A percentile compares a stretch with the other conserved stretches of the same genome.
These are phyloP conservation scores for Vitrella brassicaformis DNA, from an alignment of 73 alveolate species.

Conservation along the genomic window DNA sequence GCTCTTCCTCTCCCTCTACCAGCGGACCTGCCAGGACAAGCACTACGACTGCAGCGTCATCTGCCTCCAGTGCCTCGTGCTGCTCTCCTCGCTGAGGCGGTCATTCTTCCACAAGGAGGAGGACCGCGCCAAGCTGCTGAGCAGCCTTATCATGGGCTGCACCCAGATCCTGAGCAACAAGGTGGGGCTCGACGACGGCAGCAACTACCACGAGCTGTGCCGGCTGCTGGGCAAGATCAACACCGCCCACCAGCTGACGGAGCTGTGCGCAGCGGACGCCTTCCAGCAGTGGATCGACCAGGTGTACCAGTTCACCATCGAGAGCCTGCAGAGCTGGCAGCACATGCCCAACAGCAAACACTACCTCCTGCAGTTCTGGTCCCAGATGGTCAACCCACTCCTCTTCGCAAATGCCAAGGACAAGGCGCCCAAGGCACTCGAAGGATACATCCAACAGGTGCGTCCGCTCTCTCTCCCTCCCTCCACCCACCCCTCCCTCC, in stretches of 20 bases:
- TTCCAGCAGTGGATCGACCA: slow-evolving; percentile 35
- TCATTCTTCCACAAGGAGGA: slow-evolving; percentile 39
- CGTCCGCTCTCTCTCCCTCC: too few species aligned
- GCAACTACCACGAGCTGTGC: slow-evolving; percentile 26
- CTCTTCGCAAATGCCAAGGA: slow-evolving; percentile 13
- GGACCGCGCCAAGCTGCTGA: slow-evolving; percentile 22
- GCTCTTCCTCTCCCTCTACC: not conserved
- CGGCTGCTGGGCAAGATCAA: slow-evolving; percentile 33
- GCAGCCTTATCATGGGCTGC: slow-evolving; percentile 18
- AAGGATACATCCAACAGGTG: slow-evolving; percentile 19
- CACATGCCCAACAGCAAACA: slow-evolving; percentile 29
- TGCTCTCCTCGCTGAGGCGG: not conserved
- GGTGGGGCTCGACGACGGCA: not conserved
- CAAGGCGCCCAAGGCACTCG: slow-evolving; percentile 20
- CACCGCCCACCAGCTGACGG: slow-evolving; percentile 31
- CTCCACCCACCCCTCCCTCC: too few species aligned
- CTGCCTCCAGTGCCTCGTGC: not conserved
- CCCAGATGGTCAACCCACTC: not conserved
- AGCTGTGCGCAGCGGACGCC: slow-evolving; percentile 12
- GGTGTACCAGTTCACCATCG: slow-evolving; percentile 28
- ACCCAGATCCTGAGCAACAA: not conserved
- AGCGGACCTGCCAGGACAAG: not conserved
- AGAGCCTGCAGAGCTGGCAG: not conserved
- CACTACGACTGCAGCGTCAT: not conserved
- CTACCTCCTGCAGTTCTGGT: slow-evolving; percentile 5